These are phyloP conservation scores for Hyphopichia burtonii DNA, from an alignment of 1,139 yeast genomes.

Conservation along the genomic window DNA sequence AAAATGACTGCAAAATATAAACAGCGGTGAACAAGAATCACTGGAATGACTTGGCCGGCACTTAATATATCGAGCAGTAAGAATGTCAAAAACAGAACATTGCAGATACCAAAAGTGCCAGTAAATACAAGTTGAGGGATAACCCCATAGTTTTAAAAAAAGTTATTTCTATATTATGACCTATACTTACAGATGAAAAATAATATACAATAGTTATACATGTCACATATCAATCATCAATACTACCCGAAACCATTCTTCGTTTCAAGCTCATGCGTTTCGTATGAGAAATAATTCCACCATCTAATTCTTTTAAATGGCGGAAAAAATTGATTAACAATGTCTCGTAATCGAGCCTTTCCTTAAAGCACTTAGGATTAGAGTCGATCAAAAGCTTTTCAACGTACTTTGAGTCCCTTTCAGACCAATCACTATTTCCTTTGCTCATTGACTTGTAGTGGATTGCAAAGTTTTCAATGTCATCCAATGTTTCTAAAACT, in stretches of 20 bases:
- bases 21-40: too few species aligned
- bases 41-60: too few species aligned
- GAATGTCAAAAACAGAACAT: too few species aligned
- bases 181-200: too few species aligned
- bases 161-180: too few species aligned
- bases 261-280: constrained; percentile 19
- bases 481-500: constrained; percentile 44
- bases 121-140: too few species aligned
- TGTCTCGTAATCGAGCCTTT: constrained; percentile 39
- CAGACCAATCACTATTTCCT: constrained; percentile 36
- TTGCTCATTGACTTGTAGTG: constrained; percentile 39
- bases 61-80: too few species aligned
- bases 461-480: constrained; percentile 43
- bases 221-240: background rate
- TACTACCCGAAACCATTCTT: constrained; percentile 7
- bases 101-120: too few species aligned
- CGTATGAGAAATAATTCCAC: constrained; percentile 25
- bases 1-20: too few species aligned
- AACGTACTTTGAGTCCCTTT: constrained; percentile 31
- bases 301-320: constrained; percentile 40
- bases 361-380: constrained; percentile 20
- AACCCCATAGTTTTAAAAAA: too few species aligned
- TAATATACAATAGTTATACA: too few species aligned
- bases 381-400: constrained; percentile 19
- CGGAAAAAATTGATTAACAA: constrained; percentile 36